Percentiles rank a stretch among this genome's conserved stretches.
Conservation (phyloP, 306 rosid species). For the Prunus salicina region DNA sequence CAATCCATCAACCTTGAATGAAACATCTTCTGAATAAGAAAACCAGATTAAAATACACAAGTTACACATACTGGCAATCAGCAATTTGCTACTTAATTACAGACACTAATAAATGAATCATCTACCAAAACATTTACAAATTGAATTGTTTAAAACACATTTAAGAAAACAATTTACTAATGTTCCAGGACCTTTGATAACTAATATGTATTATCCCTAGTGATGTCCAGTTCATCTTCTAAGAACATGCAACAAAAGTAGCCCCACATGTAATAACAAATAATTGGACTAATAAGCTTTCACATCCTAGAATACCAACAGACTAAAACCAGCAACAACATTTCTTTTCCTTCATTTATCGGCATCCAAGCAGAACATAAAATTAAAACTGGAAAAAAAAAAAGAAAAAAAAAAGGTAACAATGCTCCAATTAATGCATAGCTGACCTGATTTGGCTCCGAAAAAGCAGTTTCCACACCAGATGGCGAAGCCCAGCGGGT, state of each 20-base stretch:
- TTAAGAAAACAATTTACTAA: background rate
- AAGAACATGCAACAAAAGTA: background rate
- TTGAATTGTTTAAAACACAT: background rate
- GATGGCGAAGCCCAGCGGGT: background rate
- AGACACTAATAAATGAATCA: background rate
- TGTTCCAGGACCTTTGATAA: background rate
- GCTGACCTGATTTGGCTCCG: slow-evolving; percentile 9
- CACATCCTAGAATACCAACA: background rate
- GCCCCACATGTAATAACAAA: background rate
- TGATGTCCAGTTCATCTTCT: background rate
- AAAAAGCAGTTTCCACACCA: background rate
- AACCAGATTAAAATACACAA: no score
- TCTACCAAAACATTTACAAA: background rate
- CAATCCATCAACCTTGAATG: background rate
- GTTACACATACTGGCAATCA: no score
- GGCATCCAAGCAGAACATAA: slow-evolving; percentile 7
- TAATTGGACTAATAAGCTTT: background rate
- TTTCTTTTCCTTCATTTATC: background rate
- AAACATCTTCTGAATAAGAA: no score
- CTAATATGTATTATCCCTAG: background rate
- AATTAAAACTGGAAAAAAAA: background rate
- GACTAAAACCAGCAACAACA: slow-evolving; percentile 16
- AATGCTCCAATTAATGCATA: background rate
- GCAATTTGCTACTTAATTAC: background rate
- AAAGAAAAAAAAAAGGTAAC: background rate